These are phyloP conservation scores for Plenodomus biglobosus DNA, from an alignment of 2,329 filamentous ascomycete genomes.

Conservation along the genomic window DNA sequence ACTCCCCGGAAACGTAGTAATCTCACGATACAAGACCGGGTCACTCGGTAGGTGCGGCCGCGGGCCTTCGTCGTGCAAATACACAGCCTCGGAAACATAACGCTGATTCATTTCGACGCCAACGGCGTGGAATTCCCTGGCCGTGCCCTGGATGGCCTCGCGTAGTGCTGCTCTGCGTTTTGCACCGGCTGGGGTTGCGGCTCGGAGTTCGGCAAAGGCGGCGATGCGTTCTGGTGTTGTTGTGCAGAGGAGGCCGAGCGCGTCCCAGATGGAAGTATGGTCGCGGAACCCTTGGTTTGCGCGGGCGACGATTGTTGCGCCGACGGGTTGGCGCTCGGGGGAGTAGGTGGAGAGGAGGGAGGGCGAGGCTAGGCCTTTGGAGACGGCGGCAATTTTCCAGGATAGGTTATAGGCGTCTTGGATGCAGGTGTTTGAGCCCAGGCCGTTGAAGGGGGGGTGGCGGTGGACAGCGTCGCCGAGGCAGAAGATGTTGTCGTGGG, in stretches of 20 bases:
- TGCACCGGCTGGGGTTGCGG: neutral
- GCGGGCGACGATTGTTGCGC: conserved; percentile 49
- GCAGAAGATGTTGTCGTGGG: conserved; percentile 1
- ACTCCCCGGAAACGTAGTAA: conserved; percentile 59
- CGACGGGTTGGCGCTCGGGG: conserved; percentile 38
- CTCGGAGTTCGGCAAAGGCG: neutral
- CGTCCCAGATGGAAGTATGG: conserved; percentile 51
- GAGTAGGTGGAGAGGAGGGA: conserved; percentile 29
- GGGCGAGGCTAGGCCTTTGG: conserved; percentile 24
- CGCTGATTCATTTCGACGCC: conserved; percentile 63
- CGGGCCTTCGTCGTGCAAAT: neutral
- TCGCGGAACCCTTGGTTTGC: conserved; percentile 59
- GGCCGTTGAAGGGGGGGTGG: conserved; percentile 21
- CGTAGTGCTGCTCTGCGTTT: conserved; percentile 31
- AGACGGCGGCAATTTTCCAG: conserved; percentile 41
- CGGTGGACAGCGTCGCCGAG: conserved; percentile 13
- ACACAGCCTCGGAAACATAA: conserved; percentile 45
- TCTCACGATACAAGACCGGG: conserved; percentile 15
- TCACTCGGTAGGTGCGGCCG: conserved; percentile 46
- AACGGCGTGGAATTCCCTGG: conserved; percentile 57
- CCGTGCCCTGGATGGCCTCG: conserved; percentile 48
- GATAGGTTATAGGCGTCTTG: conserved; percentile 43
- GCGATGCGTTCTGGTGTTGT: neutral
- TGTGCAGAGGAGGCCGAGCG: conserved; percentile 47
- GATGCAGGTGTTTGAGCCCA: conserved; percentile 28